Base-by-base conservation (phyloP, 768 basidiomycete genomes). In the Botryobasidium botryosum region DNA sequence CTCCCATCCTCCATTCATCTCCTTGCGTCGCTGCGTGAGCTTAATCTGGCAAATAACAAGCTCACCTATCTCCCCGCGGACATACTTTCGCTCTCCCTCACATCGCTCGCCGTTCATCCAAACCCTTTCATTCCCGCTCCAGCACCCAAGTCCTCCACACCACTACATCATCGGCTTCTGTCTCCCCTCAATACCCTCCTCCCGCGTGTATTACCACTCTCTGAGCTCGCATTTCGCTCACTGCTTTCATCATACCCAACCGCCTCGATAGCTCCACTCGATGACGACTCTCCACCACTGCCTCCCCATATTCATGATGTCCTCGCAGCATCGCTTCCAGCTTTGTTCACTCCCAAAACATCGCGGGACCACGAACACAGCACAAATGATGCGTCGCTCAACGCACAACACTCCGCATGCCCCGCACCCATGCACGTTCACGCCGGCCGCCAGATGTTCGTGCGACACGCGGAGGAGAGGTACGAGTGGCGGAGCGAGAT, bases 51-150 rank as follows among this genome's bases (percentile, higher is more conserved):
- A 0, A 64, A 67, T 43, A 84, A 84, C 56, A 57, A 60, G 26
- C 59, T 83, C 2, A 52, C 56, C 44, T 78, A 69, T 56, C 57
- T 84, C 0, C 81, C 81, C 12, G 68, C 74, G 5, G 79, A 83
- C 54, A 68, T 83, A 55, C 57, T 68, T n/a, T 55, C 60, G 25
- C 73, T 80, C 70, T 20, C 56, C n/a, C 61, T 81, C 1, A 54
- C 55, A 17, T 62, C 55, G 6, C 60, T 82, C 4, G 50, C 55
- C 17, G 54, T 81, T 2, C 56, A 70, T 31, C 75, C 73, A 0
- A 84, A 85, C 50, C 78, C 70, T 0, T 83, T 79, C 58, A 48
- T 72, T 3, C 42, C 39, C 3, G 59, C 58, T 8, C 63, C 62
- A 5, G 47, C 62, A 24, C 25, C 51, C 8, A 24, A 43, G 17